Evolutionary conservation across 208 protist species (phyloP).

Genomic region (Spironucleus salmonicida): DNA sequence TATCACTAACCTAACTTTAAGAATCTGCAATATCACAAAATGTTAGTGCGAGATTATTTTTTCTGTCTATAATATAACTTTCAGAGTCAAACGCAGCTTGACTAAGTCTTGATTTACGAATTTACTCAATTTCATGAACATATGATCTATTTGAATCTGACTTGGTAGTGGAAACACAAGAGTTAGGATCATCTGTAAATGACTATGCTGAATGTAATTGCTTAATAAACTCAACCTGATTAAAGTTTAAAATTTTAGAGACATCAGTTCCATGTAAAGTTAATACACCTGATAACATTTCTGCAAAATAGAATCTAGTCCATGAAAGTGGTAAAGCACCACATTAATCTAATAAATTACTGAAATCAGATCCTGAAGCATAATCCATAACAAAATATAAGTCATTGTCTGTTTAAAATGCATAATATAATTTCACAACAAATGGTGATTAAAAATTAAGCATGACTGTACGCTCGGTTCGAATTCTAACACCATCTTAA

Average conservation of each 20-base stretch:
- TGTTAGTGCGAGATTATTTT: no score
- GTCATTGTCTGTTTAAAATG: background rate
- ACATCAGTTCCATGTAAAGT: background rate
- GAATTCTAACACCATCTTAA: background rate
- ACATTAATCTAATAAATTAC: background rate
- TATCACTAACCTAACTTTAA: background rate
- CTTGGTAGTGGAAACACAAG: no score
- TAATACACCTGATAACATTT: background rate
- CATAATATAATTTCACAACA: background rate
- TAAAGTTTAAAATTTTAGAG: background rate
- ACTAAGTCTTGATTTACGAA: no score
- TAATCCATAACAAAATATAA: conserved; percentile 1
- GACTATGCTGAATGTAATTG: no score
- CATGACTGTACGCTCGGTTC: background rate
- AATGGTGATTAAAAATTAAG: background rate
- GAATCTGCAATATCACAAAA: no score
- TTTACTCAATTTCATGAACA: no score
- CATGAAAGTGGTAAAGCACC: background rate
- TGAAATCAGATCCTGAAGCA: background rate
- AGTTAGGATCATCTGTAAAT: no score
- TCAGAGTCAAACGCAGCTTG: no score
- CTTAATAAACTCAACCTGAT: no score
- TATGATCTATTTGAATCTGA: no score
- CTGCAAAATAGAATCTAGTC: background rate
- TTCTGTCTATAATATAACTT: no score